Evolutionary conservation across 371 early-diverging fungal species (phyloP).

Genomic region (Apophysomyces ossiformis): DNA sequence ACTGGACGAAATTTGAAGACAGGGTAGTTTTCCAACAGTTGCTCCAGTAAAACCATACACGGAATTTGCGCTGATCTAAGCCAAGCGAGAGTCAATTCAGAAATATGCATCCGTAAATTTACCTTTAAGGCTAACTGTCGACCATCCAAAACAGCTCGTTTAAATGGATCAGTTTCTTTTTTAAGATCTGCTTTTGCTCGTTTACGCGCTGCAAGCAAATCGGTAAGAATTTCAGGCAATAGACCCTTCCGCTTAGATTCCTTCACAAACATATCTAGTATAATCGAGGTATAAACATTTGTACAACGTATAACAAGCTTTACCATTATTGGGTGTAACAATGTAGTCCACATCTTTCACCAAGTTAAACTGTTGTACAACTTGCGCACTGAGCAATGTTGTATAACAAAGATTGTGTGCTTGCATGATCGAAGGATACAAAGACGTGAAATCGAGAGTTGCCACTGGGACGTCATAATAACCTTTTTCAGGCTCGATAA

Average conservation of each 20-base stretch:
- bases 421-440: conserved; percentile 99
- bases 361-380: conserved; percentile 68
- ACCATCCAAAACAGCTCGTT: conserved; percentile 94
- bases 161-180: conserved; percentile 93
- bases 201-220: conserved; percentile 96
- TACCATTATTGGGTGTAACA: conserved; percentile 87
- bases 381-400: conserved; percentile 75
- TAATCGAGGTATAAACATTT: too few species aligned
- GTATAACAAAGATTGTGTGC: conserved; percentile 99
- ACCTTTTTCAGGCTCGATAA: conserved; percentile 98
- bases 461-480: conserved; percentile 98
- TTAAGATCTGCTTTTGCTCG: conserved; percentile 94
- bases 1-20: conserved; percentile 98
- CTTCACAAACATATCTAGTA: conserved; percentile 84
- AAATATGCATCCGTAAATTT: neutral
- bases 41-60: conserved; percentile 99
- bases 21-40: conserved; percentile 96
- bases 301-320: neutral
- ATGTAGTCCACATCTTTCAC: conserved; percentile 84
- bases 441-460: conserved; percentile 98
- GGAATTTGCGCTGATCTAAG: conserved; percentile 96
- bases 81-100: too few species aligned
- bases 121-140: conserved; percentile 98
- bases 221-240: conserved; percentile 93
- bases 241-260: conserved; percentile 83